phyloP scores from a whole-genome alignment of 2,329 filamentous ascomycete species.

The Microcera coccophila region DNA sequence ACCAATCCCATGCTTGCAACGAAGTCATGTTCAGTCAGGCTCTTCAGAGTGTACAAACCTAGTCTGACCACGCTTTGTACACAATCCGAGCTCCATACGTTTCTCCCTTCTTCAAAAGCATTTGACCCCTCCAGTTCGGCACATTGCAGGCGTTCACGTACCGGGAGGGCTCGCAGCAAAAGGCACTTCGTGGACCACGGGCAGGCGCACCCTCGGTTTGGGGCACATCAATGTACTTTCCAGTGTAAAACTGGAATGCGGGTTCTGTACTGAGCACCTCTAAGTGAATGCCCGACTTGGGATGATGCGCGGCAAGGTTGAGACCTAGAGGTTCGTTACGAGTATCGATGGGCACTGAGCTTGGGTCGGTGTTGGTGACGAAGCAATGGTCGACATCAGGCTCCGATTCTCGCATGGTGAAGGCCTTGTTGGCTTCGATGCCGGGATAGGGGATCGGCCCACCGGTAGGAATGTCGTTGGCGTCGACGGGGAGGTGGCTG shows the following conservation, averaged over 20 bases:
- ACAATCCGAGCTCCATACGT: slow-evolving; percentile 77
- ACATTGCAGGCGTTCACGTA: slow-evolving; percentile 87
- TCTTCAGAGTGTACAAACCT: too few relatives aligned
- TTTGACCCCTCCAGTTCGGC: slow-evolving; percentile 73
- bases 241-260: slow-evolving; percentile 95
- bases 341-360: slow-evolving; percentile 61
- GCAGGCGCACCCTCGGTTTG: slow-evolving; percentile 59
- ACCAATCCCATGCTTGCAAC: not conserved
- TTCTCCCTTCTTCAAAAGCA: slow-evolving; percentile 78
- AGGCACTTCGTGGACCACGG: slow-evolving; percentile 66
- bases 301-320: slow-evolving; percentile 70
- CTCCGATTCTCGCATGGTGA: slow-evolving; percentile 65
- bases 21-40: not conserved
- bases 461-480: slow-evolving; percentile 68
- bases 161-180: slow-evolving; percentile 88
- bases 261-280: slow-evolving; percentile 91
- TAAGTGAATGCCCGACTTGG: slow-evolving; percentile 70
- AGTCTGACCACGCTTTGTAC: slow-evolving; percentile 80
- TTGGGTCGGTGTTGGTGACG: slow-evolving; percentile 63
- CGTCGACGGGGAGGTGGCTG: slow-evolving; percentile 70
- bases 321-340: slow-evolving; percentile 58
- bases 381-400: slow-evolving; percentile 91
- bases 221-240: slow-evolving; percentile 76
- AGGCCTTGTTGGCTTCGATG: slow-evolving; percentile 61
- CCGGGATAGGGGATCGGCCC: slow-evolving; percentile 61